These are phyloP conservation scores for Candida germanica DNA, from an alignment of 805 yeast species.

Conservation along the genomic window DNA sequence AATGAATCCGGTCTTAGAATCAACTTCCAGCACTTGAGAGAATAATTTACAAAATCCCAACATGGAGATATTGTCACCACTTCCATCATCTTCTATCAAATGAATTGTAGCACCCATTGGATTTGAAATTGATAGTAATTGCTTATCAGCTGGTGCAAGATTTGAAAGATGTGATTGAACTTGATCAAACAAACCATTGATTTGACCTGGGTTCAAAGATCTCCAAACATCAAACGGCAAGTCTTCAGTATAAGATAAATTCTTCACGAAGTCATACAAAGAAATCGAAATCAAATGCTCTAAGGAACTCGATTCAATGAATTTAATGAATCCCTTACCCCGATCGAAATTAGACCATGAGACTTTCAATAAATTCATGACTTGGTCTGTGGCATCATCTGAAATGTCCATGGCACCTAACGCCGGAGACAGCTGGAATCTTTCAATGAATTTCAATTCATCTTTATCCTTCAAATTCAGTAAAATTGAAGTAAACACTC, in stretches of 20 bases:
- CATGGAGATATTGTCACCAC: background rate
- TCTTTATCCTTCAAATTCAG: conserved; percentile 3
- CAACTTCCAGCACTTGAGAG: background rate
- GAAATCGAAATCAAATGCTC: conserved; percentile 4
- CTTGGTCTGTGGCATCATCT: background rate
- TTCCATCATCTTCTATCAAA: conserved; percentile 15
- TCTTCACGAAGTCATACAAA: conserved; percentile 5
- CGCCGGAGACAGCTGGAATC: conserved; percentile 2
- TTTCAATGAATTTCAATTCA: conserved; percentile 2
- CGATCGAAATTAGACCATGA: background rate
- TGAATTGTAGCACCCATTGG: conserved; percentile 43
- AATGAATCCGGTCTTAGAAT: background rate
- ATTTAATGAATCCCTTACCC: conserved; percentile 2
- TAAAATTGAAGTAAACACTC: conserved; percentile 2
- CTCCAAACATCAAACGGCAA: background rate
- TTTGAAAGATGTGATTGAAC: conserved; percentile 2
- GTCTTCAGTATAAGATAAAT: background rate
- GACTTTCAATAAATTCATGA: background rate
- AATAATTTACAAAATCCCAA: conserved; percentile 6
- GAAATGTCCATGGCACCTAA: background rate
- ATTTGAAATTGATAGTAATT: conserved; percentile 43
- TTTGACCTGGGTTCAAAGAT: background rate
- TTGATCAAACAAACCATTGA: background rate
- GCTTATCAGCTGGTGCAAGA: conserved; percentile 10
- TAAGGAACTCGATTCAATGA: conserved; percentile 4